Conservation (phyloP, 306 rosid species). For the Gillenia trifoliata region DNA sequence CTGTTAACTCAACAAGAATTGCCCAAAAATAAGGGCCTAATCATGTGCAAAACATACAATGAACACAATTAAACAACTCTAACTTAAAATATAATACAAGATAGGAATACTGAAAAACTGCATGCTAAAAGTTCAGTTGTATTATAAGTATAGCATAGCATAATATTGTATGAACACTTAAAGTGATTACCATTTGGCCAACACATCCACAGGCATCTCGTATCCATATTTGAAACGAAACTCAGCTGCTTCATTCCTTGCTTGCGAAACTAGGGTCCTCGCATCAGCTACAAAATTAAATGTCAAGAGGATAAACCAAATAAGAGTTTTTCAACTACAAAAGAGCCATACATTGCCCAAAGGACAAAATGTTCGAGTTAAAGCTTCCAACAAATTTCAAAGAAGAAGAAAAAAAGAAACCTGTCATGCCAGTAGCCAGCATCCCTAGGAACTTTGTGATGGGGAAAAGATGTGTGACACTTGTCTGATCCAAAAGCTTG, state of each 20-base stretch:
- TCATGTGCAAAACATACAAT: not conserved
- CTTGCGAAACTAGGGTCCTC: slow-evolving; percentile 91
- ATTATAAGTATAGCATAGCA: not conserved
- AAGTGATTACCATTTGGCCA: slow-evolving; percentile 65
- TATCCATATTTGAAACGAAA: slow-evolving; percentile 89
- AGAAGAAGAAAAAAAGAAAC: slow-evolving; percentile 18
- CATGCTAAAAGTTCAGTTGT: not conserved
- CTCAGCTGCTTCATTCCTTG: slow-evolving; percentile 98
- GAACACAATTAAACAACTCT: not conserved
- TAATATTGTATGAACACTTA: not conserved
- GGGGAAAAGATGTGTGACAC: slow-evolving; percentile 89
- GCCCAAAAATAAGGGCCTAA: not conserved
- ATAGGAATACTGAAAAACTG: not conserved
- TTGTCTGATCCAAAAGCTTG: slow-evolving; percentile 95
- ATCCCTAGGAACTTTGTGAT: slow-evolving; percentile 89
- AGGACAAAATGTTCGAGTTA: not conserved
- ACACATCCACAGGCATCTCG: slow-evolving; percentile 91
- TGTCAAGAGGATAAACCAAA: slow-evolving; percentile 19
- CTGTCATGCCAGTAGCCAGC: slow-evolving; percentile 98
- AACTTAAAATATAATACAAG: not conserved
- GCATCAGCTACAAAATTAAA: slow-evolving; percentile 79
- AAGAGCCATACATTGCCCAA: not conserved
- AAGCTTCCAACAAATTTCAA: not conserved
- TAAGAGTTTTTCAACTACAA: not conserved
- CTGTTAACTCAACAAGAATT: not conserved